These are phyloP conservation scores for Prunus fruticosa DNA, from an alignment of 306 rosid species.

Conservation along the genomic window DNA sequence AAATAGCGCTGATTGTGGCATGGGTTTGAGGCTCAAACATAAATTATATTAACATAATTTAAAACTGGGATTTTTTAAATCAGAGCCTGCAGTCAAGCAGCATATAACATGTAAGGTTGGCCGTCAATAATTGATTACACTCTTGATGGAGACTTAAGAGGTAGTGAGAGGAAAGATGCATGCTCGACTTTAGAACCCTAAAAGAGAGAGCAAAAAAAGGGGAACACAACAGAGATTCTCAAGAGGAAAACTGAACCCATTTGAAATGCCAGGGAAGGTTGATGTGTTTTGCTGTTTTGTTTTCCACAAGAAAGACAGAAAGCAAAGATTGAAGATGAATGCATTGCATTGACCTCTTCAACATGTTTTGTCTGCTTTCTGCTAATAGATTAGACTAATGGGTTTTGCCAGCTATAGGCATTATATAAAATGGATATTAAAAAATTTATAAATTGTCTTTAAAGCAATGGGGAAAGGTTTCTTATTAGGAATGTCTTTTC, in stretches of 20 bases:
- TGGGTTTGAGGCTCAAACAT: constrained; percentile 1
- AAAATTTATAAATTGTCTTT: constrained; percentile 4
- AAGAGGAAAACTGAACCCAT: background rate
- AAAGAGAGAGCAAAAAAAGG: background rate
- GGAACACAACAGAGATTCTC: constrained; percentile 1
- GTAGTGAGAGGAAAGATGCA: constrained; percentile 21
- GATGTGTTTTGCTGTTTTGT: constrained; percentile 19
- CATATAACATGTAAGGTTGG: constrained; percentile 20
- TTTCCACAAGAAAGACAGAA: constrained; percentile 25
- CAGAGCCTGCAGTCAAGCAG: constrained; percentile 15
- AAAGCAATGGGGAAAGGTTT: constrained; percentile 13
- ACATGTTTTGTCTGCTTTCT: constrained; percentile 37
- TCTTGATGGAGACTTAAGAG: constrained; percentile 39
- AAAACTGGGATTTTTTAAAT: background rate
- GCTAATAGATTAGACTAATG: constrained; percentile 19
- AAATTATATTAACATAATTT: background rate
- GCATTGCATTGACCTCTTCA: constrained; percentile 52
- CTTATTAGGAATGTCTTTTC: constrained; percentile 23
- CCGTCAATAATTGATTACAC: constrained; percentile 25
- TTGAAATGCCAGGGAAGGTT: background rate
- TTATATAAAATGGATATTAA: constrained; percentile 21
- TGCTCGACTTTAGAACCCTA: constrained; percentile 2
- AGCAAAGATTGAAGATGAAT: constrained; percentile 17
- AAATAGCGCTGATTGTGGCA: constrained; percentile 19
- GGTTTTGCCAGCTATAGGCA: constrained; percentile 43